These are phyloP conservation scores for Helicostylum pulchrum DNA, from an alignment of 192 early-diverging fungal genomes.

Conservation along the genomic window DNA sequence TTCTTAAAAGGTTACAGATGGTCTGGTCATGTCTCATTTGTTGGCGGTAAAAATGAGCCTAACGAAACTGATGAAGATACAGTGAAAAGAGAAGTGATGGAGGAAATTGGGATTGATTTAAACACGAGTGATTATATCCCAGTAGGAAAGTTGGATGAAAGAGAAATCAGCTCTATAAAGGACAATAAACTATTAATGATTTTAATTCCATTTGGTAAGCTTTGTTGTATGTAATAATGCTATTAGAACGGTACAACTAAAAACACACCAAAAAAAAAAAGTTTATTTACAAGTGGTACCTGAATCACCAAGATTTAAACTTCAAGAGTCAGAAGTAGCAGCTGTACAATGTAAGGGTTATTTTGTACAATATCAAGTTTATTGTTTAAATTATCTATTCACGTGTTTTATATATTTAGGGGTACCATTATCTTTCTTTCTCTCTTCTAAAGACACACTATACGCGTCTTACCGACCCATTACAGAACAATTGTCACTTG, in stretches of 20 bases:
- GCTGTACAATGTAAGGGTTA: conserved; percentile 29
- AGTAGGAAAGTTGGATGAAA: conserved; percentile 23
- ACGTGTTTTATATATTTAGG: conserved; percentile 15
- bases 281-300: conserved; percentile 30
- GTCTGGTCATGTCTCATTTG: conserved; percentile 33
- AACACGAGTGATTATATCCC: conserved; percentile 14
- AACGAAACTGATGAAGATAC: conserved; percentile 34
- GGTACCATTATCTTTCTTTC: conserved; percentile 30
- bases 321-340: conserved; percentile 28
- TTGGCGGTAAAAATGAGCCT: conserved; percentile 31
- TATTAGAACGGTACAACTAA: conserved; percentile 2
- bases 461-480: conserved; percentile 8
- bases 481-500: conserved; percentile 10
- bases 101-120: conserved; percentile 32
- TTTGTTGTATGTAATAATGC: too few relatives aligned
- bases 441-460: conserved; percentile 1
- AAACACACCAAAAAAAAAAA: conserved; percentile 7
- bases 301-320: conserved; percentile 22
- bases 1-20: too few relatives aligned
- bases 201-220: conserved; percentile 34
- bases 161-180: conserved; percentile 21
- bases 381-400: too few relatives aligned
- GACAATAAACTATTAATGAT: conserved; percentile 31
- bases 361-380: too few relatives aligned
- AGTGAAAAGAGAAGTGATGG: conserved; percentile 22